Percentiles rank a stretch among this genome's conserved stretches.
Evolutionary conservation across 352 stramenopile genomes (phyloP).

Genomic region (Globisporangium viniferum): DNA sequence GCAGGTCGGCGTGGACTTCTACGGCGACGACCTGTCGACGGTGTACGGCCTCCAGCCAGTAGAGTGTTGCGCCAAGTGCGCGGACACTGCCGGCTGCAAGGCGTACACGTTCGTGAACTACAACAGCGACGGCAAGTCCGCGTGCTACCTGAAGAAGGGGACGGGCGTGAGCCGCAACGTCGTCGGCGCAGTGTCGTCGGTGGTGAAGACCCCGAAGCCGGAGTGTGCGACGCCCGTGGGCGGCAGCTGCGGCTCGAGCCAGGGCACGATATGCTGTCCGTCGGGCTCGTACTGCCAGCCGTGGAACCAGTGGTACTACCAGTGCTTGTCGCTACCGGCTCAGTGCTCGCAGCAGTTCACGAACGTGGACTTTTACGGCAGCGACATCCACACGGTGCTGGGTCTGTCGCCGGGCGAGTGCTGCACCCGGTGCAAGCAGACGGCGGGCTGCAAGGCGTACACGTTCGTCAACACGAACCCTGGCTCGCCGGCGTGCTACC

Average conservation of each 20-base stretch:
- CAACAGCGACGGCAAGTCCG: conserved; percentile 14
- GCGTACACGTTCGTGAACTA: conserved; percentile 53
- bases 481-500: conserved; percentile 21
- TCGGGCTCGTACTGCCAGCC: conserved; percentile 38
- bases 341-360: conserved; percentile 37
- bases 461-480: conserved; percentile 36
- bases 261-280: conserved; percentile 25
- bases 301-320: conserved; percentile 33
- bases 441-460: conserved; percentile 47
- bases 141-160: conserved; percentile 18
- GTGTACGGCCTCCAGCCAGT: conserved; percentile 8
- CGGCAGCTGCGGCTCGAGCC: conserved; percentile 7
- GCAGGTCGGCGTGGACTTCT: conserved; percentile 16
- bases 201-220: conserved; percentile 6
- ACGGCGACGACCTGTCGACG: conserved; percentile 11
- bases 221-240: conserved; percentile 2
- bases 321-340: conserved; percentile 35
- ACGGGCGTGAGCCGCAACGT: conserved; percentile 1
- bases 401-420: conserved; percentile 30
- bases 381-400: conserved; percentile 37
- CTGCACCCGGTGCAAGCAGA: conserved; percentile 38
- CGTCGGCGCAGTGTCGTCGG: conserved; percentile 1
- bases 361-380: conserved; percentile 46
- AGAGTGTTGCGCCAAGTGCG: conserved; percentile 16
- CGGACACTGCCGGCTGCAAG: conserved; percentile 30